Base-by-base conservation (phyloP, 345 rosid species). In the Anastatica hierochuntica region DNA sequence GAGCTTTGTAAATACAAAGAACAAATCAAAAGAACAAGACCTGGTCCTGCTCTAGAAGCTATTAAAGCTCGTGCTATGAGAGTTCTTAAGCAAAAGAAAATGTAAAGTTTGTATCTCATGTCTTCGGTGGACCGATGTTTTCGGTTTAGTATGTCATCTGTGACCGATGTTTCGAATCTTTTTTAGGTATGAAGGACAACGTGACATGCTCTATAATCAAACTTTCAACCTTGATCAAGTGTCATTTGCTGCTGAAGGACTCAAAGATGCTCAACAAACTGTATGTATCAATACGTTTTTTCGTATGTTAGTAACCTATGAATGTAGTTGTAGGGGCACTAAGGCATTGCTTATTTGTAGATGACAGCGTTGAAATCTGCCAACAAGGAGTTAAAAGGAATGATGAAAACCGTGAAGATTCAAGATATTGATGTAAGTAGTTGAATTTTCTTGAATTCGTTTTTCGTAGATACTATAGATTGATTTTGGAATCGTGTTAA, bases 161-260 rank as follows among this genome's bases (percentile, higher is more conserved):
- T 21, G 24, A 13, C 2, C n/a, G n/a, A n/a, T n/a, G n/a, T n/a
- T n/a, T n/a, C n/a, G n/a, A n/a, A n/a, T n/a, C n/a, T n/a, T 38
- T 53, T 24, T 56, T 76, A 92, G 98, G 98, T 88, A 92, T 49
- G 97, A 88, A 78, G 95, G 87, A 27, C 97, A 92, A 62, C 86
- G 97, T 20, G 98, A 92, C 72, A 92, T 88, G 95, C 82, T 92
- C 6, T 92, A 85, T 47, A 92, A 83, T 69, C 98, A 92, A 67
- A 92, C 98, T 2, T 92, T 85, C 52, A 92, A 92, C 71, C 99
- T 94, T 31, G 99, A 94, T 79, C 99, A 94, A 88, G 99, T 94
- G 65, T 73, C 94, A 14, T 94, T 94, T 76, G 97, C 99, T 67
- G 58, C 95, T 4, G 99, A 94, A 77, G 99, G 99, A 37, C 74